Conservation (phyloP, 2,329 filamentous ascomycete genomes). For the Coniochaeta sp. region DNA sequence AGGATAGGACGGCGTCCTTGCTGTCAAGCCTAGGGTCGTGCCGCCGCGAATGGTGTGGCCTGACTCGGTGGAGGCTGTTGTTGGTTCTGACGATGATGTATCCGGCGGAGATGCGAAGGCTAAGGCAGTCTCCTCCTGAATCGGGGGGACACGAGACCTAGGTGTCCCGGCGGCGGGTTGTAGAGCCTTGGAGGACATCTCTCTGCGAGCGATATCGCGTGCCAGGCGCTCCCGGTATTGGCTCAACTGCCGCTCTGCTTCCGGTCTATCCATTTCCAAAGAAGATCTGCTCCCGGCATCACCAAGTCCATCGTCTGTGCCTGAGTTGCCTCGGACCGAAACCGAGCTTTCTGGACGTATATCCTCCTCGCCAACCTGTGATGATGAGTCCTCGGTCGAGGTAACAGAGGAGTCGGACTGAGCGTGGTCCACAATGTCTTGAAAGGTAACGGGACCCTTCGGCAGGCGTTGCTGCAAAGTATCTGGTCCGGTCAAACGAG, state of each 20-base stretch:
- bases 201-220: constrained; percentile 40
- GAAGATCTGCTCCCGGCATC: neutral
- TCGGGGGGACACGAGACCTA: constrained; percentile 52
- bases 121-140: constrained; percentile 56
- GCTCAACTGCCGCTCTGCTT: constrained; percentile 40
- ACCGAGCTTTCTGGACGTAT: neutral
- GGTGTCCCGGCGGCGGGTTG: constrained; percentile 25
- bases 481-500: neutral
- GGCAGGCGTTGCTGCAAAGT: neutral
- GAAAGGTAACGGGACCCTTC: neutral
- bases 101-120: constrained; percentile 19
- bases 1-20: constrained; percentile 73
- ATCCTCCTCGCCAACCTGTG: neutral
- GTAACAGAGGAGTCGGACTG: neutral
- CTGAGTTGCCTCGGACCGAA: neutral
- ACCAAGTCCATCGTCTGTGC: neutral
- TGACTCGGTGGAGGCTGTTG: constrained; percentile 66
- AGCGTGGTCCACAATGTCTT: neutral
- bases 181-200: constrained; percentile 30
- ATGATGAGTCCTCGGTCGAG: neutral
- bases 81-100: constrained; percentile 19
- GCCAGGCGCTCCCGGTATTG: constrained; percentile 53
- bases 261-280: constrained; percentile 10
- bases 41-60: constrained; percentile 60
- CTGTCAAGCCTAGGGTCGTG: constrained; percentile 46